Evolutionary conservation across 495 filamentous ascomycete species (phyloP), one percentile per base, ranked within the genome.

Genomic region (Rostrohypoxylon terebratum): DNA sequence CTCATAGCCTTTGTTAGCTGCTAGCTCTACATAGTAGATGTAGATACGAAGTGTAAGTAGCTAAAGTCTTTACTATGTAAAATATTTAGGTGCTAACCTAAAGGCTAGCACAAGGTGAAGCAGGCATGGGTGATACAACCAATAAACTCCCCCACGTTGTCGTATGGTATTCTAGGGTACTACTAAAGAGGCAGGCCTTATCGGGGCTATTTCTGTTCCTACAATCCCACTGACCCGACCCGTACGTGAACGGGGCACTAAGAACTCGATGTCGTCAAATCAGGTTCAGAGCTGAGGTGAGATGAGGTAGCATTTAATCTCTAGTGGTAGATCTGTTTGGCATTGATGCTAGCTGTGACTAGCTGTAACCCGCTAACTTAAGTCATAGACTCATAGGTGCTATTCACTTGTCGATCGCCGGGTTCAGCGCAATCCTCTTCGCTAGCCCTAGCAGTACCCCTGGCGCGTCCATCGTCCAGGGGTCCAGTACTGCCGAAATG

Each of bases 131-230:
- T 55, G 36, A 34, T 14, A n/a, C 28, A 55, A 20, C 51, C 51
- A 55, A 55, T 55, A 3, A 55, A 34, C 14, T 36, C 3, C 20
- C 14, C 25, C 31, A 55, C 31, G 51, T 55, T 55, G 14, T 31
- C n/a, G 28, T 20, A 36, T 55, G 51, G 51, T n/a, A 36, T 36
- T 55, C 31, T 31, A 31, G 31, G n/a, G 18, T 31, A n/a, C n/a
- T n/a, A n/a, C n/a, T n/a, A 20, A 36, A 55, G 31, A 55, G 50
- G 31, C 51, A 20, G 31, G 51, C 36, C 51, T 55, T 55, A 55
- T 55, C 51, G 28, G 51, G 8, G 51, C 51, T 55, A 55, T 55
- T 55, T 55, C 51, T 55, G 51, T 36, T 55, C 51, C 48, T 53
- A 53, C 23, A 53, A 53, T 53, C 48, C 48, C 48, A 28, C 48